A percentile compares a stretch with the other conserved stretches of the same genome.
phyloP scores from a whole-genome alignment of 352 stramenopile genomes.

The Globisporangium paddicum region DNA sequence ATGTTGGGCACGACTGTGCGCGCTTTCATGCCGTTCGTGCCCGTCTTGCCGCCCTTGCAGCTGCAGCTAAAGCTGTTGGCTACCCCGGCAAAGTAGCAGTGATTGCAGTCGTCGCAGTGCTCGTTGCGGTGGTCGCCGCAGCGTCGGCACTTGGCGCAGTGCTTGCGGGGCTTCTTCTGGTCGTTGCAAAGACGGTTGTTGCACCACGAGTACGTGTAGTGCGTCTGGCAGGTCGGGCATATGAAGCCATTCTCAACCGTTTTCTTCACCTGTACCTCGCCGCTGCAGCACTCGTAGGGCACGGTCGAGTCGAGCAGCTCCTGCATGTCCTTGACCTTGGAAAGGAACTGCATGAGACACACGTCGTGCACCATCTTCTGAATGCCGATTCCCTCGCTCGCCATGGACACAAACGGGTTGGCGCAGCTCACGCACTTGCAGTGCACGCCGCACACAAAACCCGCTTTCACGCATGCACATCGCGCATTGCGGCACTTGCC shows the following conservation, averaged over 20 bases:
- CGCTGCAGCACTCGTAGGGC: constrained; percentile 52
- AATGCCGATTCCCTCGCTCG: constrained; percentile 59
- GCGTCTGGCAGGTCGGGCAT: constrained; percentile 47
- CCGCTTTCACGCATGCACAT: constrained; percentile 76
- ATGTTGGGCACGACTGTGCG: constrained; percentile 44
- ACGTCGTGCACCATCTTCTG: constrained; percentile 61
- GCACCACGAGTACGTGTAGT: constrained; percentile 83
- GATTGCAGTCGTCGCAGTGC: constrained; percentile 78
- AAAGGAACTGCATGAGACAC: constrained; percentile 81
- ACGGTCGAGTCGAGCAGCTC: constrained; percentile 72
- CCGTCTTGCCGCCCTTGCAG: constrained; percentile 36
- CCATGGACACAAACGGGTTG: constrained; percentile 79
- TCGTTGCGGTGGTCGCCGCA: constrained; percentile 79
- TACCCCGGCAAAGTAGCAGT: constrained; percentile 83
- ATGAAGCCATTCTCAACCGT: constrained; percentile 56
- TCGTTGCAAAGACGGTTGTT: constrained; percentile 70
- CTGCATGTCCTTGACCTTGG: constrained; percentile 82
- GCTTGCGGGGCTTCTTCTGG: constrained; percentile 71
- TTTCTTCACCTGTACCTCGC: constrained; percentile 59
- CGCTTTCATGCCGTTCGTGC: constrained; percentile 33
- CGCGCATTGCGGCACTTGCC: constrained; percentile 81
- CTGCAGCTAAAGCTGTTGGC: constrained; percentile 82
- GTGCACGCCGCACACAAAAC: constrained; percentile 67
- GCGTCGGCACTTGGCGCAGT: constrained; percentile 73
- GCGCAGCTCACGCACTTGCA: constrained; percentile 78